These are phyloP conservation scores for Epipyxis sp. DNA, from an alignment of 108 stramenopile species.

Conservation along the genomic window DNA sequence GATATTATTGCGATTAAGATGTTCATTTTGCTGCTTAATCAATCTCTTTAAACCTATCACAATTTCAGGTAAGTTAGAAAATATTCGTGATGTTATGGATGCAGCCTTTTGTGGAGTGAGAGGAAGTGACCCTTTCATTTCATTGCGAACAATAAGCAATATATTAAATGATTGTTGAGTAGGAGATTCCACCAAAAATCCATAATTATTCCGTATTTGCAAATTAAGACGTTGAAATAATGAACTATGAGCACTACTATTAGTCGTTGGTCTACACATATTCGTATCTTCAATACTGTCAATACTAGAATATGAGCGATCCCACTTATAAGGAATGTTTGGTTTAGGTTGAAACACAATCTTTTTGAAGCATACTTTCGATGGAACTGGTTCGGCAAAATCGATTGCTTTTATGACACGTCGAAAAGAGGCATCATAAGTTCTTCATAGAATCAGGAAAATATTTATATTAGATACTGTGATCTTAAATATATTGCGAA, in stretches of 20 bases:
- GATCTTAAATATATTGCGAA: too few species aligned
- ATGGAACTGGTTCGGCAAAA: background rate
- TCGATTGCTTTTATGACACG: background rate
- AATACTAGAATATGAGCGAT: background rate
- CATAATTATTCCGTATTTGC: background rate
- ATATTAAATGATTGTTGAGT: background rate
- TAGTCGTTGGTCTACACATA: background rate
- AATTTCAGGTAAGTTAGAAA: background rate
- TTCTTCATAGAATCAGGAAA: too few species aligned
- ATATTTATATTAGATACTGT: too few species aligned
- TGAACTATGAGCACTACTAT: background rate
- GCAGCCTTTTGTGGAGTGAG: background rate
- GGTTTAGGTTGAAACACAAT: slow-evolving; percentile 4
- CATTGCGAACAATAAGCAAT: too few species aligned
- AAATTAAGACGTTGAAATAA: background rate
- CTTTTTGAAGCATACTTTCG: slow-evolving; percentile 2
- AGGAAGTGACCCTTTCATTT: too few species aligned
- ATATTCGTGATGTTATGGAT: background rate
- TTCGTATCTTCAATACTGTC: background rate
- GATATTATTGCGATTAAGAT: background rate
- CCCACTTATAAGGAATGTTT: background rate
- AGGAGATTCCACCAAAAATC: background rate
- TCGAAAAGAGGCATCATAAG: background rate
- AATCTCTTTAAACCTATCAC: background rate
- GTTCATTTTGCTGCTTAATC: background rate